A percentile compares a stretch with the other conserved stretches of the same genome.
phyloP scores from a whole-genome alignment of 768 basidiomycete species.

The Hysterangium stoloniferum region DNA sequence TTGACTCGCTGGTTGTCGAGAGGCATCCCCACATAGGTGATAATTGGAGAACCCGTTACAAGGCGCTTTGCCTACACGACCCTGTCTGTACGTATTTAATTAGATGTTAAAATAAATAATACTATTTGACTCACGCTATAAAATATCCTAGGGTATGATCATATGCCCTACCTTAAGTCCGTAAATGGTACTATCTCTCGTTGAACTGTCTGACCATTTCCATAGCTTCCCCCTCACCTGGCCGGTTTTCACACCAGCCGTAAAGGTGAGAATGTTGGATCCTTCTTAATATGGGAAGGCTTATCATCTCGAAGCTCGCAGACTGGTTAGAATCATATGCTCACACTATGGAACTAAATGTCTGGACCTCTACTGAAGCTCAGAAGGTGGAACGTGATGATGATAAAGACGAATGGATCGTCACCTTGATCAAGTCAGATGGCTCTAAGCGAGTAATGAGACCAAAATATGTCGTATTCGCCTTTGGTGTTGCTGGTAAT shows the following conservation, averaged over 20 bases:
- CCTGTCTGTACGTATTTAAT: conserved; percentile 55
- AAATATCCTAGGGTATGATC: conserved; percentile 45
- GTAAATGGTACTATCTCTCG: conserved; percentile 15
- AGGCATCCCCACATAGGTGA: conserved; percentile 52
- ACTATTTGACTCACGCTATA: conserved; percentile 11
- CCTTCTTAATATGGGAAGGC: background rate
- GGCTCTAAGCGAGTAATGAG: conserved; percentile 17
- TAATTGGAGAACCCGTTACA: conserved; percentile 60
- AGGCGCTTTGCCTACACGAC: conserved; percentile 59
- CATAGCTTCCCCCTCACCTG: conserved; percentile 49
- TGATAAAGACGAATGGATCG: conserved; percentile 18
- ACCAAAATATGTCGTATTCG: conserved; percentile 42
- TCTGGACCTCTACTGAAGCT: conserved; percentile 39
- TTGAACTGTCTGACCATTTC: background rate
- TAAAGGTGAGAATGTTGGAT: conserved; percentile 26
- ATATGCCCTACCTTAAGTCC: conserved; percentile 56
- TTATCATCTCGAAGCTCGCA: conserved; percentile 36
- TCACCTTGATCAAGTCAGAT: conserved; percentile 17
- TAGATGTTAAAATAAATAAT: too few relatives aligned
- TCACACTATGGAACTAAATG: conserved; percentile 49
- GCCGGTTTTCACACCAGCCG: conserved; percentile 51
- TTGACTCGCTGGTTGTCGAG: conserved; percentile 52
- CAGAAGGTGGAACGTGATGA: conserved; percentile 6
- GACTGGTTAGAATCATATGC: conserved; percentile 65
- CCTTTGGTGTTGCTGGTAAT: conserved; percentile 46